A percentile compares a stretch with the other conserved stretches of the same genome.
These are phyloP conservation scores for Linnemannia hyalina DNA, from an alignment of 192 early-diverging fungal species.

Conservation along the genomic window DNA sequence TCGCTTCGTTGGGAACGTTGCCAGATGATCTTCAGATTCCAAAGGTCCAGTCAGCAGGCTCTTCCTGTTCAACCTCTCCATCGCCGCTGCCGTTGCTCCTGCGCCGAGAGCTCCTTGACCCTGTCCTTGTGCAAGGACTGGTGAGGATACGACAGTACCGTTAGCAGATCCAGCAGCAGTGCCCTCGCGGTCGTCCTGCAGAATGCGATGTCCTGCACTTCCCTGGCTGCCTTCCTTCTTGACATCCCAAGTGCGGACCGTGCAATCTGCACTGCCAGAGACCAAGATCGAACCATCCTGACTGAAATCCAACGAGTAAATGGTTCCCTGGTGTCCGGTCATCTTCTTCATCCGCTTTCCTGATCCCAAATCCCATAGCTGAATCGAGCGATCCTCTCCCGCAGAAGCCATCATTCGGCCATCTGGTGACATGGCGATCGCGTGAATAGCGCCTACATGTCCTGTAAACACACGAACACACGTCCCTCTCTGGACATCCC, in stretches of 20 bases:
- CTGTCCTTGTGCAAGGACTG: conserved; percentile 13
- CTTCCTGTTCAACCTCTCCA: conserved; percentile 64
- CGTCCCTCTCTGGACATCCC: conserved; percentile 93
- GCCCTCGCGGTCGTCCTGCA: conserved; percentile 38
- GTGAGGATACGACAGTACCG: conserved; percentile 19
- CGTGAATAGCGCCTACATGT: conserved; percentile 85
- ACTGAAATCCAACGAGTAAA: conserved; percentile 92
- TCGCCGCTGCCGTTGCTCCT: conserved; percentile 55
- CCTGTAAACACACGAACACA: conserved; percentile 93
- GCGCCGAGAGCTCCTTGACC: conserved; percentile 1
- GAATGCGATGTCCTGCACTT: conserved; percentile 21
- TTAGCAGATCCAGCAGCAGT: background rate
- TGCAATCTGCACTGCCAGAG: conserved; percentile 89
- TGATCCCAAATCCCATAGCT: conserved; percentile 92
- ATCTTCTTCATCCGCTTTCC: conserved; percentile 88
- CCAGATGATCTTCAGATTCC: conserved; percentile 72
- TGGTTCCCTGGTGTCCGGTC: conserved; percentile 84
- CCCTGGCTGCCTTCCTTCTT: conserved; percentile 61
- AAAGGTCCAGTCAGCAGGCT: conserved; percentile 34
- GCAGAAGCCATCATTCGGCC: conserved; percentile 92
- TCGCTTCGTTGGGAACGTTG: conserved; percentile 88
- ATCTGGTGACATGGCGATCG: conserved; percentile 93
- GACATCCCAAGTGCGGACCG: conserved; percentile 93
- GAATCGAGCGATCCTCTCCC: conserved; percentile 84
- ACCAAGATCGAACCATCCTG: conserved; percentile 83